Base-by-base conservation (phyloP, 441 rosid species). In the Mallotus japonicus region DNA sequence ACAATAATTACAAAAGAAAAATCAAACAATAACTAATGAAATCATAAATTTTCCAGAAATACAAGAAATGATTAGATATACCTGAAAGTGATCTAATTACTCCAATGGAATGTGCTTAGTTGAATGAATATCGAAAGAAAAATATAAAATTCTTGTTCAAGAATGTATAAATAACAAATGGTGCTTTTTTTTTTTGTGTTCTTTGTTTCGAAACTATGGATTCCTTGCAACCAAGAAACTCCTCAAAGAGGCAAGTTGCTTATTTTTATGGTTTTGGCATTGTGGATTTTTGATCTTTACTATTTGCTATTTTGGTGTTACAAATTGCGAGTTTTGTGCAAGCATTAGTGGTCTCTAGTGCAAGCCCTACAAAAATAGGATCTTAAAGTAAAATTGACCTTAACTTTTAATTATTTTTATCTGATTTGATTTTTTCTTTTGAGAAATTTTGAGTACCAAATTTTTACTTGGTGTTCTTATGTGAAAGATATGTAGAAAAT, bases 301-400 rank as follows among this genome's bases (percentile, higher is more conserved):
- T 46, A 2, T 60, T 47, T 47, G 19, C 74, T 71, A 62, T 47
- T 71, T 71, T 61, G n/a, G 50, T 32, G 1, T 9, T 6, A 60
- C 0, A 49, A 13, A 50, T 57, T 60, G 74, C 74, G 67, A 71
- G 40, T 61, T 62, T 61, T 62, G 9, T n/a, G 74, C 14, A 17
- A 42, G 42, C 12, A 49, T 71, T 61, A 20, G 51, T 32, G 67
- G 74, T 50, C 10, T 61, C 10, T 49, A 47, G 1, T 60, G 5
- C 15, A 20, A 20, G 24, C 19, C 16, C 58, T 68, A 37, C 2
- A n/a, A 19, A 54, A 68, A 17, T 10, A 3, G 49, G 6, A 16
- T 51, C 2, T 9, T 24, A 22, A 58, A 24, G 15, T 19, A 54
- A 16, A 54, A 54, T 19, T n/a, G 20, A 54, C 58, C 58, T n/a